Evolutionary conservation across 2,329 filamentous ascomycete species (phyloP).

Genomic region (Parastagonospora avenae): DNA sequence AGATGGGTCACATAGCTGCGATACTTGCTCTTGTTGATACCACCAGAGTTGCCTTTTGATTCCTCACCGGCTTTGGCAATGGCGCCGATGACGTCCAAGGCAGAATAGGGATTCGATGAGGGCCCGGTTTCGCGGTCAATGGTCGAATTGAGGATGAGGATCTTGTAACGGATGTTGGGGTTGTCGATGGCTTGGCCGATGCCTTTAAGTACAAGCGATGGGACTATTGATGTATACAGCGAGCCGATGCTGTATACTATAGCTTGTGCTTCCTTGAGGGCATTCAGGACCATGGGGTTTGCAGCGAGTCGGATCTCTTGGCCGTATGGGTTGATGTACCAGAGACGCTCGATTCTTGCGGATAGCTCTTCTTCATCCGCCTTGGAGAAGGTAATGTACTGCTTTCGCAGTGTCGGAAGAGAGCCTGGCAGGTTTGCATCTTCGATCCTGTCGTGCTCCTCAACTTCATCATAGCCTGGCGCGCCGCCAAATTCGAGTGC

Average conservation of each 20-base stretch:
- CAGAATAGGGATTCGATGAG: conserved; percentile 66
- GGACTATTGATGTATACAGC: conserved; percentile 86
- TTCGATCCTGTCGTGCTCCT: conserved; percentile 70
- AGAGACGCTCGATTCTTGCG: conserved; percentile 78
- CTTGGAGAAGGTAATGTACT: conserved; percentile 84
- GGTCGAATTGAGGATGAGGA: conserved; percentile 83
- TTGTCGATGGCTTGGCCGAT: conserved; percentile 69
- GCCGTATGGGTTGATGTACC: conserved; percentile 99
- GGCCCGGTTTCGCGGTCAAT: conserved; percentile 88
- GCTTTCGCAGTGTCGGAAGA: conserved; percentile 76
- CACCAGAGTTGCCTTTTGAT: conserved; percentile 48
- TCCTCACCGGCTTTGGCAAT: conserved; percentile 70
- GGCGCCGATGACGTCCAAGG: conserved; percentile 80
- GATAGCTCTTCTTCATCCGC: conserved; percentile 73
- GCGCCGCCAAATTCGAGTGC: conserved; percentile 27
- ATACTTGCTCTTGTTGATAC: conserved; percentile 54
- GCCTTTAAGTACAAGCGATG: conserved; percentile 77
- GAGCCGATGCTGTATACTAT: conserved; percentile 94
- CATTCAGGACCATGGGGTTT: conserved; percentile 77
- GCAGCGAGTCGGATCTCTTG: conserved; percentile 87
- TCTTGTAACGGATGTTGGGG: conserved; percentile 67
- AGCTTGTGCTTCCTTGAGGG: conserved; percentile 67
- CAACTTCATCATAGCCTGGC: conserved; percentile 48
- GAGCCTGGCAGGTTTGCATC: conserved; percentile 83
- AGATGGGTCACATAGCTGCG: conserved; percentile 80